phyloP scores from a whole-genome alignment of 176 grass and related monocot genomes.

The Oryza australiensis region DNA sequence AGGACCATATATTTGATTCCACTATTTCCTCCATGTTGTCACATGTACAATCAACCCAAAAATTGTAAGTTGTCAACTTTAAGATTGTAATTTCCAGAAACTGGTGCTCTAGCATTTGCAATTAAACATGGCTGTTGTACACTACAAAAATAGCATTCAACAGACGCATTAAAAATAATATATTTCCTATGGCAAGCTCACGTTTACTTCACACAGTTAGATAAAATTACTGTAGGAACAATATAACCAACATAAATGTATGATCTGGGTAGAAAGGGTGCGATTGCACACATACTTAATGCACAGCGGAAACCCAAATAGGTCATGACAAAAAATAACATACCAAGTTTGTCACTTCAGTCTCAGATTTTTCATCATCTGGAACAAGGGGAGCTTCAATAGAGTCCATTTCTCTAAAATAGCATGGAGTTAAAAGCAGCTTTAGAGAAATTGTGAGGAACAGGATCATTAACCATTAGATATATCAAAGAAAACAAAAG shows the following conservation, averaged over 20 bases:
- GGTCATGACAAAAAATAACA: not conserved
- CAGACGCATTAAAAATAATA: not conserved
- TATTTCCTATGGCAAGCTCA: not conserved
- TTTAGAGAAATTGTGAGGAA: conserved; percentile 35
- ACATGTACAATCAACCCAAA: not conserved
- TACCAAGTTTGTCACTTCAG: conserved; percentile 42
- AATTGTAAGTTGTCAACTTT: not conserved
- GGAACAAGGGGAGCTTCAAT: conserved; percentile 79
- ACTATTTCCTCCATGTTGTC: not conserved
- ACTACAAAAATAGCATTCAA: not conserved
- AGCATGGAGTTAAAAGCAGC: conserved; percentile 3
- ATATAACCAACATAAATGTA: not conserved
- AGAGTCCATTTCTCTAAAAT: conserved; percentile 61
- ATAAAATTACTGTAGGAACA: conserved; percentile 1
- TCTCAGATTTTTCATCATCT: conserved; percentile 35
- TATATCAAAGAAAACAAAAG: not conserved
- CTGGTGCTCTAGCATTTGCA: not conserved
- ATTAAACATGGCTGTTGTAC: not conserved
- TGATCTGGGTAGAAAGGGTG: not conserved
- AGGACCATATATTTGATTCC: not conserved
- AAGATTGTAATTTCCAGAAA: not conserved
- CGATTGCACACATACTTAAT: conserved; percentile 23
- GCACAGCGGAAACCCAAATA: conserved; percentile 18
- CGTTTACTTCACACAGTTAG: not conserved
- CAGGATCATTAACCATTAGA: not conserved